Evolutionary conservation across 83 land plant species (phyloP), one percentile per base, ranked within the genome.

Genomic region (Diphasiastrum complanatum): DNA sequence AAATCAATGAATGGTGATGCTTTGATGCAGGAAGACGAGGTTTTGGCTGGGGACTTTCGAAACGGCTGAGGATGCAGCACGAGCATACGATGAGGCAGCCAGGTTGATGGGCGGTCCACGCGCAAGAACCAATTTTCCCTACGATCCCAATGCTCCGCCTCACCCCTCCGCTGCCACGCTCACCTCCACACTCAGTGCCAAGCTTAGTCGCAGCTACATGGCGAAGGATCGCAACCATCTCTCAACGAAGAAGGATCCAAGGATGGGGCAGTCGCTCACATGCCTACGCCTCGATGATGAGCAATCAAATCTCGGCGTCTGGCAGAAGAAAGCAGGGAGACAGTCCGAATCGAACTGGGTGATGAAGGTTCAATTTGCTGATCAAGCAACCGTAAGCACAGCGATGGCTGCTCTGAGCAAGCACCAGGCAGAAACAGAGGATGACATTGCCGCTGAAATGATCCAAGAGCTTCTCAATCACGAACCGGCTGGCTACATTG

Each of bases 21-120:
- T n/a, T 27, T 65, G 12, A 32, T 43, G 54, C 76, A 83, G 87
- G 77, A 84, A 84, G 75, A 84, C 85, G 0, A 74, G 88, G 45
- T 78, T 81, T 33, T 84, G 88, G 88, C 78, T 84, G 49, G 88
- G 88, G 1, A 83, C 87, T 20, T 83, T 83, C 35, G 86, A 83
- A 53, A 80, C 86, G n/a, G 86, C 86, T 1, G 86, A 83, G 64
- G 81, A 80, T 31, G 86, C 86, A 5, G 86, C 86, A n/a, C 53
- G 83, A 23, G 86, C 86, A 1, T 83, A 83, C 67, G 86, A 83
- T 61, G 86, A 79, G 45, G 83, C 84, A 4, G 80, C 86, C 26
- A 38, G 87, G 59, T 64, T 83, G 2, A 83, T 83, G 87, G 78
- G 81, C 25, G 87, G 87, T 8, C 76, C 83, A 11, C 33, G 79